A percentile compares a stretch with the other conserved stretches of the same genome.
Conservation (phyloP, 495 filamentous ascomycete genomes). For the Penicillium lividum region DNA sequence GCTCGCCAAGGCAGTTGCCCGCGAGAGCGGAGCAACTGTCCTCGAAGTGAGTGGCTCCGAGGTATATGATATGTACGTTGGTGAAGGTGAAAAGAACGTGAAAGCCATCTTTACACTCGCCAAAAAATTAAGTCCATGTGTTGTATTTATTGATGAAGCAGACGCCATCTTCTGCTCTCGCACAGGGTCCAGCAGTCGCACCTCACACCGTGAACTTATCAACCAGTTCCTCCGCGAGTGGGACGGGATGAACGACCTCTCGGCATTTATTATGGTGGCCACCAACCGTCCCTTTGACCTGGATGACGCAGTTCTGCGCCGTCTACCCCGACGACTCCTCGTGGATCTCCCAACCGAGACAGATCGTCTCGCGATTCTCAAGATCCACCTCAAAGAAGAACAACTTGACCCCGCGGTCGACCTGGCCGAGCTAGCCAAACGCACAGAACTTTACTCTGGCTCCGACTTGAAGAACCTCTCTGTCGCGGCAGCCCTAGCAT, state of each 20-base stretch:
- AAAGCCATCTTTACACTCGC: slow-evolving; percentile 88
- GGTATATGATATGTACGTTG: slow-evolving; percentile 95
- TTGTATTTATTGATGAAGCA: slow-evolving; percentile 97
- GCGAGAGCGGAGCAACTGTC: slow-evolving; percentile 86
- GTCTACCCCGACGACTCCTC: slow-evolving; percentile 77
- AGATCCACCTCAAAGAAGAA: slow-evolving; percentile 84
- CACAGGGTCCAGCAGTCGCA: slow-evolving; percentile 55
- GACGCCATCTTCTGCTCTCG: slow-evolving; percentile 86
- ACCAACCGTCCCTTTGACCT: slow-evolving; percentile 94
- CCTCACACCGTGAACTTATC: slow-evolving; percentile 83
- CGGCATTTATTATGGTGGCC: slow-evolving; percentile 98
- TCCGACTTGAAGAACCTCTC: slow-evolving; percentile 92
- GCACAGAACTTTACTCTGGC: slow-evolving; percentile 93
- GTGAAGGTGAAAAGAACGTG: slow-evolving; percentile 96
- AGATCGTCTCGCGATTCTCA: slow-evolving; percentile 77
- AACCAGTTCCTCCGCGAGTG: slow-evolving; percentile 98
- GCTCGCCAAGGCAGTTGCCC: slow-evolving; percentile 92
- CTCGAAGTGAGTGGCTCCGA: slow-evolving; percentile 73
- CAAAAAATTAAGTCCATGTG: slow-evolving; percentile 86
- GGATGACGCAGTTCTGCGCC: slow-evolving; percentile 87
- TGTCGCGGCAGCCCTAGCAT: slow-evolving; percentile 86
- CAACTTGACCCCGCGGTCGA: slow-evolving; percentile 66
- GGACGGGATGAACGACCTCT: slow-evolving; percentile 86
- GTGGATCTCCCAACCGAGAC: slow-evolving; percentile 81
- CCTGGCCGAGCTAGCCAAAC: slow-evolving; percentile 65